A percentile compares a stretch with the other conserved stretches of the same genome.
Evolutionary conservation across 345 rosid genomes (phyloP).

Genomic region (Aurinia saxatilis): DNA sequence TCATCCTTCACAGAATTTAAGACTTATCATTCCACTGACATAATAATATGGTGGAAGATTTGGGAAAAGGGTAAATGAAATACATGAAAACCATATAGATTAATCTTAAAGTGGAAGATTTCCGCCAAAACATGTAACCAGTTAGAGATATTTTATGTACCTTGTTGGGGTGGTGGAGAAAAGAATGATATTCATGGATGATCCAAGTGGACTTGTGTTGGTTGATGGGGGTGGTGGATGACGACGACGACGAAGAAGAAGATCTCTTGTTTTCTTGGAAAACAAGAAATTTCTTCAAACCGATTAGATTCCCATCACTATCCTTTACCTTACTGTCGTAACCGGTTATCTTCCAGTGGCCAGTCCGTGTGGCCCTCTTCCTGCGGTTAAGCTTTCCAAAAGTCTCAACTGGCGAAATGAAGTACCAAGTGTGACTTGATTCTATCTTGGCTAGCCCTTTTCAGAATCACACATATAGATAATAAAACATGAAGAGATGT

Average conservation of each 20-base stretch:
- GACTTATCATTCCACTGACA: too few species aligned
- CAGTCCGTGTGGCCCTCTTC: constrained; percentile 17
- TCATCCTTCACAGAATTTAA: constrained; percentile 5
- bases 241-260: not conserved
- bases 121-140: too few species aligned
- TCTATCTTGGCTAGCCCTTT: constrained; percentile 23
- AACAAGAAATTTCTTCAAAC: constrained; percentile 24
- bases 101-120: too few species aligned
- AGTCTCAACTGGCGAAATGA: constrained; percentile 21
- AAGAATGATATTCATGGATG: constrained; percentile 27
- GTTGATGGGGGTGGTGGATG: not conserved
- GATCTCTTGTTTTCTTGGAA: constrained; percentile 12
- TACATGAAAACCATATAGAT: too few species aligned
- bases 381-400: constrained; percentile 19
- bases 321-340: constrained; percentile 15
- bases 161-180: constrained; percentile 21
- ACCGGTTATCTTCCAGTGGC: constrained; percentile 28
- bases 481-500: not conserved
- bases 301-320: constrained; percentile 13
- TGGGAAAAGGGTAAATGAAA: too few species aligned
- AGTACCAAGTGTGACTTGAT: constrained; percentile 23
- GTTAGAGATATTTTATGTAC: not conserved
- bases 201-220: constrained; percentile 12
- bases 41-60: too few species aligned
- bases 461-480: not conserved